Conservation (phyloP, 2,329 filamentous ascomycete genomes). For the Orbilia quercus region DNA sequence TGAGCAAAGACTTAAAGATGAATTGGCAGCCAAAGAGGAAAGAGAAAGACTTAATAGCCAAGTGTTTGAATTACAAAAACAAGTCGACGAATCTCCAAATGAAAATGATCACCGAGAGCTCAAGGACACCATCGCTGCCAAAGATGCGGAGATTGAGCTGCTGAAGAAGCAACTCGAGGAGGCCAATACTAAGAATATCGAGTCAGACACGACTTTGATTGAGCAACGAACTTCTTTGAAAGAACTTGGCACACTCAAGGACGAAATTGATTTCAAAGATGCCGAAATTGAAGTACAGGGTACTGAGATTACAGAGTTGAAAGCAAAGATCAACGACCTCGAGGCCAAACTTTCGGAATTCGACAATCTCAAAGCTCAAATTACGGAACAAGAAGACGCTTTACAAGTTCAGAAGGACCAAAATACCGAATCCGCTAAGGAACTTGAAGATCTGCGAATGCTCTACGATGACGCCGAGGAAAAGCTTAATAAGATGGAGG, state of each 20-base stretch:
- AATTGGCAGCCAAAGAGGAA: constrained; percentile 46
- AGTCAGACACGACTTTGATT: constrained; percentile 35
- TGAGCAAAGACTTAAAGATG: constrained; percentile 29
- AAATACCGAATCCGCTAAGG: constrained; percentile 30
- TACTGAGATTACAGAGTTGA: constrained; percentile 28
- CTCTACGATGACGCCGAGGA: constrained; percentile 43
- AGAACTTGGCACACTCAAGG: constrained; percentile 34
- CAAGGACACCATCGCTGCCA: constrained; percentile 19
- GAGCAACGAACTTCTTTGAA: constrained; percentile 29
- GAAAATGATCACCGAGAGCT: constrained; percentile 39
- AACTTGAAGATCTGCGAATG: constrained; percentile 29
- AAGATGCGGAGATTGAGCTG: constrained; percentile 35
- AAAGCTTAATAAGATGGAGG: constrained; percentile 24
- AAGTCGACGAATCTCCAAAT: constrained; percentile 41
- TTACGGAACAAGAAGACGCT: constrained; percentile 22
- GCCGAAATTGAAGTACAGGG: constrained; percentile 36
- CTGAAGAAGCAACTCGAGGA: constrained; percentile 38
- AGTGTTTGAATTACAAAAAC: constrained; percentile 43
- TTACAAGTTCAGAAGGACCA: constrained; percentile 29
- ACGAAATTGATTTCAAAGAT: constrained; percentile 41
- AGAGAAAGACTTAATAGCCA: constrained; percentile 35
- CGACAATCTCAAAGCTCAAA: constrained; percentile 27
- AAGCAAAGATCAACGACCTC: constrained; percentile 32
- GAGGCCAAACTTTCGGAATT: constrained; percentile 27
- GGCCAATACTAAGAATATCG: constrained; percentile 38